A percentile compares a stretch with the other conserved stretches of the same genome.
phyloP scores from a whole-genome alignment of 331 rosid genomes.

The Pyracantha coccinea region DNA sequence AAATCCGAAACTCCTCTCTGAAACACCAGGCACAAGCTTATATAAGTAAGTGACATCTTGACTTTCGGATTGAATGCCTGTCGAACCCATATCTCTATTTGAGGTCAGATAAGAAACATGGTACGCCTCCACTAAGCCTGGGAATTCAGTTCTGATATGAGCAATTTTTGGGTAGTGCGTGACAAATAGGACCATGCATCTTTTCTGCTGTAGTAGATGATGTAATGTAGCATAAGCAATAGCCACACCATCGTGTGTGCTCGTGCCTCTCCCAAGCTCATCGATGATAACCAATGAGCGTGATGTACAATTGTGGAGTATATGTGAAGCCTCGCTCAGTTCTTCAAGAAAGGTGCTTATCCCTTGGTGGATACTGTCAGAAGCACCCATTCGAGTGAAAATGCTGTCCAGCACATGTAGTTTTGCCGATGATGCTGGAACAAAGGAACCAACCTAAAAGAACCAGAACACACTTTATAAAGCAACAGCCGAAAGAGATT shows the following conservation, averaged over 20 bases:
- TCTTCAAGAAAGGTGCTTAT: conserved; percentile 97
- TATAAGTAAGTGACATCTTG: conserved; percentile 78
- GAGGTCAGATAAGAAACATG: conserved; percentile 86
- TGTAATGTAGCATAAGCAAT: conserved; percentile 85
- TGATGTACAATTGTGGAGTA: conserved; percentile 60
- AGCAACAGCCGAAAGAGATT: conserved; percentile 8
- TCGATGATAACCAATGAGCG: conserved; percentile 76
- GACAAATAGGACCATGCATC: conserved; percentile 80
- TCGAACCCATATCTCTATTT: conserved; percentile 13
- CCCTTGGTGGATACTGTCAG: conserved; percentile 89
- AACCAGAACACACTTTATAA: conserved; percentile 30
- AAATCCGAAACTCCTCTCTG: conserved; percentile 82
- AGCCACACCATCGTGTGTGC: conserved; percentile 94
- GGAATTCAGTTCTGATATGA: conserved; percentile 53
- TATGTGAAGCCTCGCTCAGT: conserved; percentile 71
- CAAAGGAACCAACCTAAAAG: conserved; percentile 88
- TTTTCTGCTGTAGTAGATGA: conserved; percentile 60
- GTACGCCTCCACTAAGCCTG: conserved; percentile 66
- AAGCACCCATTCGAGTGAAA: conserved; percentile 96
- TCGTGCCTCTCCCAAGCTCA: conserved; percentile 98
- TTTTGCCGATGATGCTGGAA: conserved; percentile 83
- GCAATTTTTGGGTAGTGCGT: conserved; percentile 89
- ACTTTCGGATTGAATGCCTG: conserved; percentile 23
- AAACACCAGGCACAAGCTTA: conserved; percentile 76
- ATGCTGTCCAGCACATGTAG: conserved; percentile 75